Conservation (phyloP, 2,329 filamentous ascomycete genomes). For the Nothomitra cinnamomea region DNA sequence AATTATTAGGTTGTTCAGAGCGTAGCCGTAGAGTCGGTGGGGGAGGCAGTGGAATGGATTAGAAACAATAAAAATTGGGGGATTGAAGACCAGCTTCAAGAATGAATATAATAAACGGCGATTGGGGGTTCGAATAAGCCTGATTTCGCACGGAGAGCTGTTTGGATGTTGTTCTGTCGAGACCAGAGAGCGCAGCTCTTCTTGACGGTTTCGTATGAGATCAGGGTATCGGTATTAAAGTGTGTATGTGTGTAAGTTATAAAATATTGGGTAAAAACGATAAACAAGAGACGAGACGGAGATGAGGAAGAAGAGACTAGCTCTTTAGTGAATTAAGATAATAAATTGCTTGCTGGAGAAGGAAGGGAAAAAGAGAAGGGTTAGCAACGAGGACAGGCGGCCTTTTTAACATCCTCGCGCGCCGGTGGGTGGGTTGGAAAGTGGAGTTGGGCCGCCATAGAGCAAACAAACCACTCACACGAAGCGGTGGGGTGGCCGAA, state of each 20-base stretch:
- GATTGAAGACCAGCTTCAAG: constrained; percentile 1
- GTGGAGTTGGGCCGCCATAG: background rate
- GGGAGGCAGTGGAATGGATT: background rate
- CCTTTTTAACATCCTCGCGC: background rate
- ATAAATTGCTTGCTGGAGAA: constrained; percentile 50
- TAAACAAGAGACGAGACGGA: constrained; percentile 12
- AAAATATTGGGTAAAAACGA: constrained; percentile 6
- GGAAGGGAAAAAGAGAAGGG: constrained; percentile 18
- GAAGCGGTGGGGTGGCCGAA: too few species aligned
- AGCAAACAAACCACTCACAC: background rate
- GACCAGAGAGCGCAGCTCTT: constrained; percentile 13
- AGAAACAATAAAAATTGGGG: background rate
- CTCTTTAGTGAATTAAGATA: constrained; percentile 32
- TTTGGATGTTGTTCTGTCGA: background rate
- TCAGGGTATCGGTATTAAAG: background rate
- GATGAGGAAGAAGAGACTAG: constrained; percentile 31
- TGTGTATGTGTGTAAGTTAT: background rate
- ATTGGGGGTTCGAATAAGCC: too few species aligned
- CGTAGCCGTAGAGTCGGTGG: background rate
- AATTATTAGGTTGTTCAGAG: constrained; percentile 1
- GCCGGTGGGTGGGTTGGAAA: too few species aligned
- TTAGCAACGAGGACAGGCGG: background rate
- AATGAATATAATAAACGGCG: background rate
- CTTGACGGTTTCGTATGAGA: constrained; percentile 2
- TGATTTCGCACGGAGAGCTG: background rate